Evolutionary conservation across 140 eudicot species (phyloP).

Genomic region (Erigeron philadelphicus): DNA sequence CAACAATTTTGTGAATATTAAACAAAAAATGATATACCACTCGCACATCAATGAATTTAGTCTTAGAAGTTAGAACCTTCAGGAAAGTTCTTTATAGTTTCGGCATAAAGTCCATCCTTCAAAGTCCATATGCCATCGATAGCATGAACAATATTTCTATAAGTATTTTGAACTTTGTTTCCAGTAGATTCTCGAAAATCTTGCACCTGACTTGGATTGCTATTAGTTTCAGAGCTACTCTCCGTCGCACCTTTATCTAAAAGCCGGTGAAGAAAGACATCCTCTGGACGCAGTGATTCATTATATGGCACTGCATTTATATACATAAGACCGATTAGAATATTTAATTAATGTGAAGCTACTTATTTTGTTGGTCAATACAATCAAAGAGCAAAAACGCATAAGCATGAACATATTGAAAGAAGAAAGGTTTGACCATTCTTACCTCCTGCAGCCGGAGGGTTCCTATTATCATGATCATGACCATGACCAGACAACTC

Average conservation of each 20-base stretch:
- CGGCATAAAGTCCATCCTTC: conserved; percentile 48
- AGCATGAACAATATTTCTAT: conserved; percentile 47
- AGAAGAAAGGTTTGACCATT: conserved; percentile 10
- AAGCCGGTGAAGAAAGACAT: conserved; percentile 60
- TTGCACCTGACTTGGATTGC: conserved; percentile 32
- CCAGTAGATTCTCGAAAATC: conserved; percentile 41
- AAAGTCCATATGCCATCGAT: conserved; percentile 50
- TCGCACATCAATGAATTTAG: conserved; percentile 14
- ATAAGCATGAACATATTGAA: not conserved
- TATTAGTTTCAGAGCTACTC: conserved; percentile 45
- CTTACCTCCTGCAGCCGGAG: conserved; percentile 38
- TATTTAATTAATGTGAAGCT: conserved; percentile 1
- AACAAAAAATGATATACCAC: not conserved
- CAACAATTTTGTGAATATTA: conserved; percentile 17
- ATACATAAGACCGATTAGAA: not conserved
- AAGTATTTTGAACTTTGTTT: conserved; percentile 44
- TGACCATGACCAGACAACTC: conserved; percentile 24
- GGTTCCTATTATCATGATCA: conserved; percentile 27
- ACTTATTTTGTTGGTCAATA: conserved; percentile 2
- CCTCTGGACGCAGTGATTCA: conserved; percentile 43
- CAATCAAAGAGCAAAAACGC: not conserved
- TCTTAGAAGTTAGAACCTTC: conserved; percentile 60
- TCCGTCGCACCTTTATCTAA: conserved; percentile 84
- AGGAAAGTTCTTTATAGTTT: conserved; percentile 42
- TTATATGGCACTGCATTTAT: conserved; percentile 34